These are phyloP conservation scores for Mycena pura DNA, from an alignment of 768 basidiomycete genomes.

Conservation along the genomic window DNA sequence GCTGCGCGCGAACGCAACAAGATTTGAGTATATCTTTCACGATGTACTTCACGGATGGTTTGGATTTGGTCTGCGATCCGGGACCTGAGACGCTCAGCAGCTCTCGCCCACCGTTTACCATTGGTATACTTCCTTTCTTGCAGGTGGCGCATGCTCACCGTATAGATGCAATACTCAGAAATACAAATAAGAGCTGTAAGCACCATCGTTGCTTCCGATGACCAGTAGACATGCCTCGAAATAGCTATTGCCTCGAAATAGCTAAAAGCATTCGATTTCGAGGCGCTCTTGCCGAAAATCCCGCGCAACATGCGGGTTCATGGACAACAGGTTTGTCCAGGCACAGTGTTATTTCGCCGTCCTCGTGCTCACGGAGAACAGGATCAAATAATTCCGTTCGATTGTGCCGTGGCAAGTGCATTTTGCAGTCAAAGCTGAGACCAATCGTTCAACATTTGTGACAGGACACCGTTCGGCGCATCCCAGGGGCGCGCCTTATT, in stretches of 20 bases:
- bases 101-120: slow-evolving; percentile 18
- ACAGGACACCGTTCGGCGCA: slow-evolving; percentile 23
- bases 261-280: slow-evolving; percentile 18
- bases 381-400: slow-evolving; percentile 33
- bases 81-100: background rate
- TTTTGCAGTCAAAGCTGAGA: background rate
- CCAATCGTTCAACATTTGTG: background rate
- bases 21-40: slow-evolving; percentile 7
- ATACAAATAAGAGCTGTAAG: slow-evolving; percentile 14
- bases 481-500: slow-evolving; percentile 31
- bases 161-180: slow-evolving; percentile 10
- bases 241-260: background rate
- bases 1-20: slow-evolving; percentile 4
- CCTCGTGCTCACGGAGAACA: slow-evolving; percentile 4
- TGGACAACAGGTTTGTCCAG: slow-evolving; percentile 3
- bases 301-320: slow-evolving; percentile 11
- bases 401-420: slow-evolving; percentile 11
- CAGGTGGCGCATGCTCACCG: background rate
- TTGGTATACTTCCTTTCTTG: background rate
- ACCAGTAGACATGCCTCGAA: background rate
- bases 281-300: slow-evolving; percentile 12
- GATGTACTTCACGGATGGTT: slow-evolving; percentile 8
- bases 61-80: background rate
- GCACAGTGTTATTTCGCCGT: background rate
- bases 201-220: background rate